A percentile compares a stretch with the other conserved stretches of the same genome.
Evolutionary conservation across 2,329 filamentous ascomycete species (phyloP).

Genomic region (Furcasterigmium sp.): DNA sequence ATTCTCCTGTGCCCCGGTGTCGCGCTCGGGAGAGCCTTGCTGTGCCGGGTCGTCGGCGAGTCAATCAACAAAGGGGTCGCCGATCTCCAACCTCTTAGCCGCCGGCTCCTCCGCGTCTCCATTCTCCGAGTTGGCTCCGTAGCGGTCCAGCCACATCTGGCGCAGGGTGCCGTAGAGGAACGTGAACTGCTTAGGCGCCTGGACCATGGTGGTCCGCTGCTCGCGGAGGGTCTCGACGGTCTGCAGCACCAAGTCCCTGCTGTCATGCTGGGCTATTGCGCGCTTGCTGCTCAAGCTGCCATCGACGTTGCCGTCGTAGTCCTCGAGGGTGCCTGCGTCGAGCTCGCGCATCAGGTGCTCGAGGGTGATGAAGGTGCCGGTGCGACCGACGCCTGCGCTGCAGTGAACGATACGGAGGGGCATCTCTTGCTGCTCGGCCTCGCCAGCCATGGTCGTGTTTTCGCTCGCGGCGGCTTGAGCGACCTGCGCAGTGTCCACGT

Average conservation of each 20-base stretch:
- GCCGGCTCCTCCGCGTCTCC: conserved; percentile 36
- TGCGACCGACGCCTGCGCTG: conserved; percentile 89
- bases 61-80: conserved; percentile 35
- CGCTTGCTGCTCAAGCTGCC: conserved; percentile 13
- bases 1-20: too few species aligned
- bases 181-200: conserved; percentile 74
- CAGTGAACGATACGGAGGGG: conserved; percentile 77
- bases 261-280: conserved; percentile 13
- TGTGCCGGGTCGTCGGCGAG: conserved; percentile 9
- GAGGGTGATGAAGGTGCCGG: conserved; percentile 93
- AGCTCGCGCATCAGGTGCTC: conserved; percentile 85
- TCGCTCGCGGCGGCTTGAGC: too few species aligned
- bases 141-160: conserved; percentile 66
- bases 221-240: conserved; percentile 77
- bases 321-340: conserved; percentile 62
- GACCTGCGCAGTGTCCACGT: neutral
- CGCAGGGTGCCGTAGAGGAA: conserved; percentile 87
- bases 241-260: conserved; percentile 64
- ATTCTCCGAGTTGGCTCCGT: conserved; percentile 26
- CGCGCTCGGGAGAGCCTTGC: conserved; percentile 6
- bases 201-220: conserved; percentile 94
- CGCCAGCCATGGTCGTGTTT: neutral
- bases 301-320: conserved; percentile 28
- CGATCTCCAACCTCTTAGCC: conserved; percentile 47
- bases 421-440: conserved; percentile 9